Evolutionary conservation across 768 basidiomycete genomes (phyloP), one percentile per base, ranked within the genome.

Genomic region (Mrakia gelida): DNA sequence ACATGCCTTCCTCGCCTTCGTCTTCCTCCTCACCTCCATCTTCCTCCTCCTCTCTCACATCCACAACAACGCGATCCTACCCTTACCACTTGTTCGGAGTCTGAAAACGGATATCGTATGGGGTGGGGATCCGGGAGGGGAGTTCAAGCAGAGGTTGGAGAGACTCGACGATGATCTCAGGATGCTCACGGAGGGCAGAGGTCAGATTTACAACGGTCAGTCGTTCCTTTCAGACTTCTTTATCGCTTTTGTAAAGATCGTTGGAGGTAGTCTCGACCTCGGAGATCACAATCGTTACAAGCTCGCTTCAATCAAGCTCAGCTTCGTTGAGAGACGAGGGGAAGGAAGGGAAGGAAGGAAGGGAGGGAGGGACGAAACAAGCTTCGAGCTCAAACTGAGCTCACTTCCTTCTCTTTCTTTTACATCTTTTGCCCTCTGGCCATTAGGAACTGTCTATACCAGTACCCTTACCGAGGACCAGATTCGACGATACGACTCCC

Each of bases 21-120:
- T 21, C 7, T 26, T 34, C 26, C 5, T 26, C 34, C 38, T 38
- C 13, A 38, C 41, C 67, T 43, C 41, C 21, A 23, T 43, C 67
- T 38, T 70, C 67, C 67, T 70, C 38, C 18, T 70, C 67, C 38
- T 70, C 67, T n/a, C 38, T 9, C 67, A 70, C 34, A 34, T 70
- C 38, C 67, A 70, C 67, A 41, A 34, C 21, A 41, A 41, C 38
- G 67, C 67, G 1, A 21, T n/a, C 18, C 41, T 43, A 34, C 67
- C 67, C 2, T 7, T n/a, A 41, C 67, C 67, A 18, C 34, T 26
- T 6, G 38, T 41, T 11, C 34, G 67, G 41, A 41, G 38, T 18
- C 38, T 70, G 38, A 26, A 34, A 16, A 70, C 67, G 38, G 67
- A 70, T 38, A 8, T 41, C 16, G 34, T 41, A 23, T 41, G 41